Evolutionary conservation across 305 asterid species (phyloP).

Genomic region (Ilex paraguariensis): DNA sequence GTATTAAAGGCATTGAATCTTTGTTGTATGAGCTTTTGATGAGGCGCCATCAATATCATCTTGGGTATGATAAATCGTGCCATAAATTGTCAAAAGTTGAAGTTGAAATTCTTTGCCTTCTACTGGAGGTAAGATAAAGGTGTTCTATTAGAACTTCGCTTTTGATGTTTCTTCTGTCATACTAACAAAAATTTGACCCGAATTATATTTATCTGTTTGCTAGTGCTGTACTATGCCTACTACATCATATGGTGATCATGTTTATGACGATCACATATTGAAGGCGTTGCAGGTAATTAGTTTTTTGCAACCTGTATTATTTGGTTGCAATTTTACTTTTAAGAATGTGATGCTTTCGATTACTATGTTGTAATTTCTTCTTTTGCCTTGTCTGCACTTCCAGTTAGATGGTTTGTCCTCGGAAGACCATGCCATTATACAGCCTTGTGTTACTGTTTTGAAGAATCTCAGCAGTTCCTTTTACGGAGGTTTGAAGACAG

Average conservation of each 20-base stretch:
- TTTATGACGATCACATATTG: slow-evolving; percentile 34
- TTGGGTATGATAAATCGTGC: slow-evolving; percentile 27
- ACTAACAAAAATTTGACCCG: slow-evolving; percentile 2
- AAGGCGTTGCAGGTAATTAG: slow-evolving; percentile 66
- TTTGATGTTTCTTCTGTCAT: neutral
- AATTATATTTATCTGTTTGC: slow-evolving; percentile 13
- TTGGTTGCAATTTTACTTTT: too few species aligned
- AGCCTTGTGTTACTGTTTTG: slow-evolving; percentile 68
- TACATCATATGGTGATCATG: slow-evolving; percentile 37
- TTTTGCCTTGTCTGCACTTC: slow-evolving; percentile 12
- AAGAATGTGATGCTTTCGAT: neutral
- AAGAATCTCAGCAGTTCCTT: slow-evolving; percentile 58
- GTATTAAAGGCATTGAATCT: slow-evolving; percentile 43
- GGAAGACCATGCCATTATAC: slow-evolving; percentile 49
- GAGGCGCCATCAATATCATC: slow-evolving; percentile 39
- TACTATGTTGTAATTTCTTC: slow-evolving; percentile 3
- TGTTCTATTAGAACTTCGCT: neutral
- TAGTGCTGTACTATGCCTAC: slow-evolving; percentile 53
- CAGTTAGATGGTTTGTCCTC: slow-evolving; percentile 43
- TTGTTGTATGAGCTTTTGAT: slow-evolving; percentile 56
- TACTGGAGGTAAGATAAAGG: slow-evolving; percentile 58
- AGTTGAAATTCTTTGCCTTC: slow-evolving; percentile 60
- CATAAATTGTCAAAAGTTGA: slow-evolving; percentile 54
- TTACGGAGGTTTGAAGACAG: slow-evolving; percentile 49
- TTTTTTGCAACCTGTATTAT: slow-evolving; percentile 7